Evolutionary conservation across 371 early-diverging fungal genomes (phyloP), one percentile per base, ranked within the genome.

Genomic region (Syncephalis plumigaleata): DNA sequence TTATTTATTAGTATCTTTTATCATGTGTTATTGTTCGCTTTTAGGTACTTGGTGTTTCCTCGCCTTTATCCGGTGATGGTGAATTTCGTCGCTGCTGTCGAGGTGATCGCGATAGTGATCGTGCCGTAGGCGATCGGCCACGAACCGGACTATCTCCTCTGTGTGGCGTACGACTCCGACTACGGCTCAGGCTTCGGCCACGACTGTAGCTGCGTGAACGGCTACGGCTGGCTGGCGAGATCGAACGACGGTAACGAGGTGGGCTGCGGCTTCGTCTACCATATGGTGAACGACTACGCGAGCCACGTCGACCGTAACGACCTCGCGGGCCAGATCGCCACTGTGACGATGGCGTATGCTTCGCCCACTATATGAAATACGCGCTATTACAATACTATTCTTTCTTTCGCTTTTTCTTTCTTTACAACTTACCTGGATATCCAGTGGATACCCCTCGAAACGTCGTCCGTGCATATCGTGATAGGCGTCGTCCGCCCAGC

Each of bases 401-500:
- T n/a, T n/a, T n/a, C n/a, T 15, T 17, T 36, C 24, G 38, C 3
- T 24, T 9, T 7, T 24, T 27, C 27, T 13, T 23, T 39, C 17
- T 11, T 20, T 4, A 37, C 17, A 22, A 38, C 46, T 50, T 64
- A 79, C 83, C 71, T 91, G 84, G 45, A 92, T 71, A 43, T 70
- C 71, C 43, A 92, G 58, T 15, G 73, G 62, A 59, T 70, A 61
- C n/a, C 91, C 89, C 42, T 85, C 86, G 27, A 92, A 63, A 26
- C 73, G 68, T 55, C 73, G 55, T 39, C 84, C 85, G 57, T 85
- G 87, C 90, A 92, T 81, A 46, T 86, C 90, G 54, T 84, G 62
- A 55, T 71, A 84, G 20, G 91, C 91, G 58, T 87, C 87, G 22
- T 78, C 81, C 15, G 91, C 90, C 64, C 90, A 91, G 44, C 85